Base-by-base conservation (phyloP, 805 yeast species). In the Metschnikowia aberdeeniae region DNA sequence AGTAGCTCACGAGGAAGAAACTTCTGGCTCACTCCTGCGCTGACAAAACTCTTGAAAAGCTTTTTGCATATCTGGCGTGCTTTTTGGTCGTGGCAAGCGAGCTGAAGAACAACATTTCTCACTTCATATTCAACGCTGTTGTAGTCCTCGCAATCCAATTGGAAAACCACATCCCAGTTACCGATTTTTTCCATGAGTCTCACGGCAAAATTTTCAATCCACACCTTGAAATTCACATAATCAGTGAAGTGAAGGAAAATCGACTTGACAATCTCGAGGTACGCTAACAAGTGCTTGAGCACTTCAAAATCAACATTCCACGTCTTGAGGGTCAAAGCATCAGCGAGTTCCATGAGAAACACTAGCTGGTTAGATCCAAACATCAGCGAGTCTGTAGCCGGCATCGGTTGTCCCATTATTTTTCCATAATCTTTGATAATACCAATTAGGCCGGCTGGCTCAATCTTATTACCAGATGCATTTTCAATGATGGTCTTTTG, bases 1-100 rank as follows among this genome's bases (percentile, higher is more conserved):
- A 79, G 56, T 14, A 84, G 51, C 49, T 75, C 79, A 40, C 66
- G 66, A 2, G 89, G 87, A 7, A 59, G 57, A 33, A 81, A 68
- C 0, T 75, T 59, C 17, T 68, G 56, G 31, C 72, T 64, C 13
- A 81, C 79, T 1, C 85, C 85, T 0, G 67, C 53, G 44, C 77
- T 81, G 14, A 71, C 45, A 24, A 68, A 67, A 42, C 49, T 56
- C 50, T 78, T 79, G 62, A 73, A 79, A 34, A 76, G 56, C 34
- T 61, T 66, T 13, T 66, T 64, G 36, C 72, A 66, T 8, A 79
- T 49, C 2, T 44, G 47, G 39, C 61, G 66, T 13, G 59, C 55
- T 10, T 66, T 59, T 6, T 50, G 43, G 29, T 60, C 58, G 17
- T 63, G 54, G 20, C 60, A 40, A 0, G 72, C 75, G 30, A 78